Percentiles rank a stretch among this genome's conserved stretches.
These are phyloP conservation scores for Ogataea allantospora DNA, from an alignment of 805 yeast species.

Conservation along the genomic window DNA sequence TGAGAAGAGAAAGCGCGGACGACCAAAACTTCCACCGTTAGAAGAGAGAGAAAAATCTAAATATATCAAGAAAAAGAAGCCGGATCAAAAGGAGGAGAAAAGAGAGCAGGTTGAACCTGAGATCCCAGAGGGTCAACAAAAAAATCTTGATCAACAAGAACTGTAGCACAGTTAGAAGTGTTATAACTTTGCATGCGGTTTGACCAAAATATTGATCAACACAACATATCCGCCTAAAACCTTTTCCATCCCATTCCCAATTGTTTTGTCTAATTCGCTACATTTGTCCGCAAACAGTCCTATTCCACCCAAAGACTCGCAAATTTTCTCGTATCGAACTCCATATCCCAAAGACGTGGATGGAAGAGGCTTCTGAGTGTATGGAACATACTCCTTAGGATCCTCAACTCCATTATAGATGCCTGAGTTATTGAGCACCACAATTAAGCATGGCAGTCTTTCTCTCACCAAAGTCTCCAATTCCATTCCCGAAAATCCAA, in stretches of 20 bases:
- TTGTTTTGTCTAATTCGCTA: slow-evolving; percentile 36
- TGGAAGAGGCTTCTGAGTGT: slow-evolving; percentile 38
- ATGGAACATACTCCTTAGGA: slow-evolving; percentile 17
- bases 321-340: slow-evolving; percentile 57
- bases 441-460: slow-evolving; percentile 50
- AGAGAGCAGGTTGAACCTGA: slow-evolving; percentile 1
- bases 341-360: slow-evolving; percentile 59
- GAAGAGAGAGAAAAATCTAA: slow-evolving; percentile 27
- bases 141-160: no score
- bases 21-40: slow-evolving; percentile 31
- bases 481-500: slow-evolving; percentile 73
- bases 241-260: slow-evolving; percentile 37
- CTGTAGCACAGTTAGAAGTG: no score
- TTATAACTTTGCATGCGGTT: slow-evolving; percentile 10
- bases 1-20: slow-evolving; percentile 28
- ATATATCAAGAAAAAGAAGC: slow-evolving; percentile 22
- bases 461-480: slow-evolving; percentile 65
- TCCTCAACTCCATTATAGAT: slow-evolving; percentile 61
- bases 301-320: slow-evolving; percentile 52
- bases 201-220: slow-evolving; percentile 41
- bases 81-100: slow-evolving; percentile 8
- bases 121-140: no score
- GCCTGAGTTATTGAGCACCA: slow-evolving; percentile 74
- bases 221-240: slow-evolving; percentile 37
- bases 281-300: slow-evolving; percentile 49